Base-by-base conservation (phyloP, 768 basidiomycete genomes). In the Tulasnella sp. region DNA sequence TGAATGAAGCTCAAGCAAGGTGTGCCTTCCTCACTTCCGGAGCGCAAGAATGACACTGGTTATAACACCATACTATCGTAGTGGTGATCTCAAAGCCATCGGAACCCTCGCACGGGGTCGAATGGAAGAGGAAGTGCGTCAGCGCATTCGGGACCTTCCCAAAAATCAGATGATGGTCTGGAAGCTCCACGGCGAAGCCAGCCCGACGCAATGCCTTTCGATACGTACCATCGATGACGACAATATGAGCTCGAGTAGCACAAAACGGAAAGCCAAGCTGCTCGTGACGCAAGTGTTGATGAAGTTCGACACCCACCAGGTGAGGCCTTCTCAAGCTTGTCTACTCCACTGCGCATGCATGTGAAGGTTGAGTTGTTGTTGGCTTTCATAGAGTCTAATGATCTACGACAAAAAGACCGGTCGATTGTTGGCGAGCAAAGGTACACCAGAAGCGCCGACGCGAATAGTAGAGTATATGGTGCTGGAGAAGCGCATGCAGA, bases 261-360 rank as follows among this genome's bases (percentile, higher is more conserved):
- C 38, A 10, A 42, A 44, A 12, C 3, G 9, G n/a, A 30, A 19
- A 7, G 50, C 38, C n/a, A 45, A 24, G 15, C n/a, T 55, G 54
- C 22, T 48, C 29, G 41, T 61, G 44, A 45, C 48, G 15, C 62
- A 62, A 49, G 60, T 54, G n/a, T 43, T 62, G 24, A 42, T 62
- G 41, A 55, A 54, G 45, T 53, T 62, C 44, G 51, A 60, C 27
- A 62, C 62, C 7, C 49, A 29, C 12, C 62, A 62, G 60, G 62
- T 62, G 10, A 4, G 54, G 30, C 10, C 29, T 34, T n/a, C 24
- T 27, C 3, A 17, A 10, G n/a, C 53, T 53, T 12, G 21, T 27
- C 42, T 27, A n/a, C 4, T 42, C 4, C 15, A 19, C 4, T 54
- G 4, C n/a, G n/a, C 5, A 38, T 15, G 5, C 34, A 15, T 7